Base-by-base conservation (phyloP, 768 basidiomycete genomes). In the Dentipellis fragilis region DNA sequence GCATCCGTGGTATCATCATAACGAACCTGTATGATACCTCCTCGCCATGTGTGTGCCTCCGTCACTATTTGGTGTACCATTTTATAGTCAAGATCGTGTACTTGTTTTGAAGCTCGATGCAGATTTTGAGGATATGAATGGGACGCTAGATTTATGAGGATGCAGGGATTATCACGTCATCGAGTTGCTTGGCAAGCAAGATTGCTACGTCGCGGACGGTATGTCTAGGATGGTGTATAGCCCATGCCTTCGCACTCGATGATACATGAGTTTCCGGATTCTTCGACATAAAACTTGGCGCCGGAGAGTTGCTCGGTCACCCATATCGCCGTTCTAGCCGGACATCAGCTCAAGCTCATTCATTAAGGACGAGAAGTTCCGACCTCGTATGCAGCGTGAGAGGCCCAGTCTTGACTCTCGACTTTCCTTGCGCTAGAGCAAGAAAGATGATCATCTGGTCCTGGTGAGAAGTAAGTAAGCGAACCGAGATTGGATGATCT, bases 381-480 rank as follows among this genome's bases (percentile, higher is more conserved):
- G 54, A 85, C 87, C 73, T 75, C 7, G 88, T 89, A 68, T 90
- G 88, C 58, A 86, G 66, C 19, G 76, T 81, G 36, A 89, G 61
- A 4, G 80, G 84, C 1, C 80, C 78, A 22, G 69, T 76, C 48
- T 71, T 73, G 23, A 90, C 71, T 52, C 71, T 72, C 10, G 85
- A 89, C 22, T 62, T 74, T 4, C 86, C 86, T 50, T 81, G 67
- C 9, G 87, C 86, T 16, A 90, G 73, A 9, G 85, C 85, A 70
- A 89, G 79, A 63, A 88, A 83, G 38, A 89, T 78, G 48, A 89
- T 80, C 17, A 89, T 83, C 63, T 90, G 88, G 66, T 91, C 89
- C 73, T 88, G 74, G 16, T 75, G 60, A 71, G 71, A 42, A 10
- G 10, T 11, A 19, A 19, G 14, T 29, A 35, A 21, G n/a, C 8